phyloP scores from a whole-genome alignment of 1,139 yeast genomes.

The Candida neerlandica region DNA sequence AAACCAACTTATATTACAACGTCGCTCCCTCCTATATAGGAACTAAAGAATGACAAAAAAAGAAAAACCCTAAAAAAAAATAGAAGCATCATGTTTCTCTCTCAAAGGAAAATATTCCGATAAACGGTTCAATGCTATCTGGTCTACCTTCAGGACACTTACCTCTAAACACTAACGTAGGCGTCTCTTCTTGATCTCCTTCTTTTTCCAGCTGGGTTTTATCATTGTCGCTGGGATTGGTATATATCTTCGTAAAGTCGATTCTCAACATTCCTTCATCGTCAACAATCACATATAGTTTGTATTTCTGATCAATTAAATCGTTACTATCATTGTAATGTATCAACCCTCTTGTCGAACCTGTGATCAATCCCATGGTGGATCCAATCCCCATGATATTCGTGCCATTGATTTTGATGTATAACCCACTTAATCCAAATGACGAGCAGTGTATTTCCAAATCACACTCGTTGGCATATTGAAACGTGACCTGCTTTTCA shows the following conservation, averaged over 20 bases:
- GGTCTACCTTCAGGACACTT: constrained; percentile 58
- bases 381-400: constrained; percentile 59
- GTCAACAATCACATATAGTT: constrained; percentile 54
- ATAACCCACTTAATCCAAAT: constrained; percentile 58
- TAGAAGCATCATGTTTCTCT: constrained; percentile 24
- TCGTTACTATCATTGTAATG: constrained; percentile 56
- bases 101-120: constrained; percentile 59
- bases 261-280: constrained; percentile 52
- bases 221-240: constrained; percentile 18
- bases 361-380: constrained; percentile 60
- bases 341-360: constrained; percentile 51
- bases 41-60: no score
- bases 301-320: constrained; percentile 50
- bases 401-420: constrained; percentile 54
- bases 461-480: constrained; percentile 55
- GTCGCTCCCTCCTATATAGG: background rate
- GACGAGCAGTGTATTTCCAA: constrained; percentile 61
- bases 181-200: constrained; percentile 33
- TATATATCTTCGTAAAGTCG: constrained; percentile 53
- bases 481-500: constrained; percentile 34
- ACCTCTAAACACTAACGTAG: constrained; percentile 53
- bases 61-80: background rate
- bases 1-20: background rate
- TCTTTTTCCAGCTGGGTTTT: constrained; percentile 12
- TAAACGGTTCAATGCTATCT: constrained; percentile 55